Conservation (phyloP, 2,329 filamentous ascomycete species). For the Coniochaeta pulveracea region DNA sequence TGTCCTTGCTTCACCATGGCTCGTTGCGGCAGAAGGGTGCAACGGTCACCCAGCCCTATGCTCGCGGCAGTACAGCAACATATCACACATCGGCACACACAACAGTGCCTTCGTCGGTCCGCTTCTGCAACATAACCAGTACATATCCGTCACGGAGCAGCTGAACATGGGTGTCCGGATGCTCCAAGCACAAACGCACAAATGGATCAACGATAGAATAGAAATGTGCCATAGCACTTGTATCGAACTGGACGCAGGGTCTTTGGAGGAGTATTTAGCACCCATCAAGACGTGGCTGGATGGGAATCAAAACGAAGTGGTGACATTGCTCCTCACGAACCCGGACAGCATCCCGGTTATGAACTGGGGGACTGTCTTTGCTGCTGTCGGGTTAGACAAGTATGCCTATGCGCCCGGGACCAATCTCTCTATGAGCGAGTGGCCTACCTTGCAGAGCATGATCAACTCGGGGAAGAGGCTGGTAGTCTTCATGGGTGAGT, state of each 20-base stretch:
- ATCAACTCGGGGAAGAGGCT: slow-evolving; percentile 53
- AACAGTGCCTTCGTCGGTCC: slow-evolving; percentile 53
- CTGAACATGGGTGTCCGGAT: slow-evolving; percentile 52
- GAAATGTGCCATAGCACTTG: slow-evolving; percentile 57
- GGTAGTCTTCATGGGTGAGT: slow-evolving; percentile 57
- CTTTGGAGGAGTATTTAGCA: slow-evolving; percentile 40
- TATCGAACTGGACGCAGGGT: slow-evolving; percentile 44
- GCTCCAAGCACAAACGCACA: slow-evolving; percentile 53
- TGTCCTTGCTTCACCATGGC: background rate
- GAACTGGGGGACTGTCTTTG: slow-evolving; percentile 43
- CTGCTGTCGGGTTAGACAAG: slow-evolving; percentile 39
- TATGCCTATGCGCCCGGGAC: slow-evolving; percentile 42
- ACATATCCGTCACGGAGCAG: slow-evolving; percentile 44
- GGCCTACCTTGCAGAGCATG: slow-evolving; percentile 61
- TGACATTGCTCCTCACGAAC: slow-evolving; percentile 54
- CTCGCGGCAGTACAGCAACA: slow-evolving; percentile 42
- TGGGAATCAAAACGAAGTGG: slow-evolving; percentile 45
- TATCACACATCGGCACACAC: slow-evolving; percentile 54
- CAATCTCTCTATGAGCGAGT: slow-evolving; percentile 30
- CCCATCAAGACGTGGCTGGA: slow-evolving; percentile 51
- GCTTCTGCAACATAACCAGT: slow-evolving; percentile 45
- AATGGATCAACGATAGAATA: slow-evolving; percentile 32
- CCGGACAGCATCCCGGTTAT: slow-evolving; percentile 43
- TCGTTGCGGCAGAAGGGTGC: slow-evolving; percentile 23
- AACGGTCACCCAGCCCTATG: slow-evolving; percentile 49